A percentile compares a stretch with the other conserved stretches of the same genome.
Evolutionary conservation across 2,329 filamentous ascomycete species (phyloP).

Genomic region (Xylariomycetidae sp.): DNA sequence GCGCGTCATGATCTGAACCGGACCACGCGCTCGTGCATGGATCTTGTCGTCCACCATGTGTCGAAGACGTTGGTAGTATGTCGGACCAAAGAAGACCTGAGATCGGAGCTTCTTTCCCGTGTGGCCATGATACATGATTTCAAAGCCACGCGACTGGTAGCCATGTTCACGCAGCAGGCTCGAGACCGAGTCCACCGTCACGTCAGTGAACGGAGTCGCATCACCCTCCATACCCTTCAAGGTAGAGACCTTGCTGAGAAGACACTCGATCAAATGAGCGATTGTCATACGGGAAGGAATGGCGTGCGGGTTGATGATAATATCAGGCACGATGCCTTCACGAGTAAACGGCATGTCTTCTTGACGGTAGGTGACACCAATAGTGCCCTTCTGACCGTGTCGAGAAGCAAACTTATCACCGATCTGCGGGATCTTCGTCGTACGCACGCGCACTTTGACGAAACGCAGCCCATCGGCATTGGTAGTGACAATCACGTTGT

Average conservation of each 20-base stretch:
- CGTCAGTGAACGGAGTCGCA: conserved; percentile 94
- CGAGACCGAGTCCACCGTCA: conserved; percentile 92
- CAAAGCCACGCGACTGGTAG: conserved; percentile 95
- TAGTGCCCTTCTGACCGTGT: conserved; percentile 98
- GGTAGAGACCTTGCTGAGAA: conserved; percentile 92
- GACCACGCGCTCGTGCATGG: conserved; percentile 94
- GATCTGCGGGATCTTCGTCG: conserved; percentile 97
- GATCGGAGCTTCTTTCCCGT: conserved; percentile 90
- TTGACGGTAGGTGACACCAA: conserved; percentile 95
- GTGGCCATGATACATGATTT: conserved; percentile 98
- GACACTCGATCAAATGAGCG: conserved; percentile 98
- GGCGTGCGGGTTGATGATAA: conserved; percentile 99
- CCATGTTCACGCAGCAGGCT: conserved; percentile 80
- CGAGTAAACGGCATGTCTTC: conserved; percentile 98
- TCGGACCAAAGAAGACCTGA: conserved; percentile 95
- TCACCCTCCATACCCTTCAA: conserved; percentile 94
- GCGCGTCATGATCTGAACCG: conserved; percentile 93
- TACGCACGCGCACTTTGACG: conserved; percentile 94
- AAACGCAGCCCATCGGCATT: conserved; percentile 93
- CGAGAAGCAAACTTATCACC: conserved; percentile 99
- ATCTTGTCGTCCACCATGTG: conserved; percentile 99
- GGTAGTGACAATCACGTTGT: conserved; percentile 88
- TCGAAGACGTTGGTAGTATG: conserved; percentile 96
- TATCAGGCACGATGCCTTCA: conserved; percentile 86
- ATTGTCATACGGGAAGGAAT: conserved; percentile 99